These are phyloP conservation scores for Amphicarpaea edgeworthii DNA, from an alignment of 306 rosid species.

Conservation along the genomic window DNA sequence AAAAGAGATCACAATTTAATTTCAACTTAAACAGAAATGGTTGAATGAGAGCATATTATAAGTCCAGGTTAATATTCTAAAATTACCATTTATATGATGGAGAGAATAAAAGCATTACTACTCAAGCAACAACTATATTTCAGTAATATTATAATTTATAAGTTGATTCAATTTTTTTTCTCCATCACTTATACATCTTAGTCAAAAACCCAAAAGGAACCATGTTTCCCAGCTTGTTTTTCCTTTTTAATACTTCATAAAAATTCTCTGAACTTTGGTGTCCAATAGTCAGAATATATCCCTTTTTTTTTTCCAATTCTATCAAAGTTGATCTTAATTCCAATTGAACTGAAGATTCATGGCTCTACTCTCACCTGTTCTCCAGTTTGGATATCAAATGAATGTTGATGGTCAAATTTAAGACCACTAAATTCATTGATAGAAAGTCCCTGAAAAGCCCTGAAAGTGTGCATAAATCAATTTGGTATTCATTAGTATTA, in stretches of 20 bases:
- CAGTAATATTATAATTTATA: background rate
- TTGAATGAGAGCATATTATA: background rate
- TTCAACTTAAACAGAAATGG: constrained; percentile 37
- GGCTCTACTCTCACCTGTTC: constrained; percentile 73
- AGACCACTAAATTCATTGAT: constrained; percentile 88
- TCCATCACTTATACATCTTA: background rate
- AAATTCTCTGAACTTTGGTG: background rate
- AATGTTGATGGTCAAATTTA: constrained; percentile 84
- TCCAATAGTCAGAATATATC: constrained; percentile 2
- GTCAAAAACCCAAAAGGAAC: constrained; percentile 11
- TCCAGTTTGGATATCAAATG: constrained; percentile 85
- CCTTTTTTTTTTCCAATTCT: constrained; percentile 19
- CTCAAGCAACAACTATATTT: constrained; percentile 13
- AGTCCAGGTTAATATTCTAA: constrained; percentile 24
- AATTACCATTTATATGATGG: constrained; percentile 11
- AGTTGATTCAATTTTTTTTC: constrained; percentile 14
- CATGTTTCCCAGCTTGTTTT: constrained; percentile 18
- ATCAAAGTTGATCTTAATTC: constrained; percentile 6
- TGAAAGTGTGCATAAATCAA: constrained; percentile 57
- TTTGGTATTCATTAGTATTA: constrained; percentile 29
- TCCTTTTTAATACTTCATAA: background rate
- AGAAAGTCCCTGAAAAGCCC: constrained; percentile 98
- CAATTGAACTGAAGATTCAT: constrained; percentile 19
- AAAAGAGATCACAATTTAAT: constrained; percentile 20
- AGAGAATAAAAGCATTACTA: constrained; percentile 19